phyloP scores from a whole-genome alignment of 2,329 filamentous ascomycete species.

The Penicillium freii region DNA sequence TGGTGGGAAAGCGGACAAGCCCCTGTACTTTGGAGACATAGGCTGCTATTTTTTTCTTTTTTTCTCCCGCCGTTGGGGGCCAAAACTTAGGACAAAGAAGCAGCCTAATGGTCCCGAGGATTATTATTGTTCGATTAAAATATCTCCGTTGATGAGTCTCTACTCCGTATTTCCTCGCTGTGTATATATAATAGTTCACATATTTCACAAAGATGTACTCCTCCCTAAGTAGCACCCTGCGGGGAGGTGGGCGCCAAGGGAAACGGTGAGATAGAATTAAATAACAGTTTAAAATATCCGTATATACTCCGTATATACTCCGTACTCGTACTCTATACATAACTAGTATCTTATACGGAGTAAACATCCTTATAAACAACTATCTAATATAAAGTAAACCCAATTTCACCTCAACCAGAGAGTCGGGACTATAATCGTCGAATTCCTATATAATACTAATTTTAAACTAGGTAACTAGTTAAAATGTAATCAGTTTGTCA shows the following conservation, averaged over 20 bases:
- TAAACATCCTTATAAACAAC: too few relatives aligned
- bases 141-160: too few relatives aligned
- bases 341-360: too few relatives aligned
- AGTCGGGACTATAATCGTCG: too few relatives aligned
- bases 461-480: not conserved
- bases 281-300: too few relatives aligned
- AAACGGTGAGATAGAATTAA: not conserved
- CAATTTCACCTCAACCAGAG: too few relatives aligned
- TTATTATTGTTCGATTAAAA: not conserved
- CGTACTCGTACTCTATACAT: not conserved
- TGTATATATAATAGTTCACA: not conserved
- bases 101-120: not conserved
- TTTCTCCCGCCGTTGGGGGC: not conserved
- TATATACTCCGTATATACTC: not conserved
- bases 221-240: not conserved
- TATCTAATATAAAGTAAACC: too few relatives aligned
- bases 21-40: not conserved
- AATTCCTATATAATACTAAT: not conserved
- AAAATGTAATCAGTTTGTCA: not conserved
- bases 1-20: not conserved
- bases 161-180: too few relatives aligned
- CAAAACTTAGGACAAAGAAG: slow-evolving; percentile 1
- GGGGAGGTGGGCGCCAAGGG: slow-evolving; percentile 3
- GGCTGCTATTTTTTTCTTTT: not conserved
- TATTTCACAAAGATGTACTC: not conserved